phyloP scores from a whole-genome alignment of 495 filamentous ascomycete species.

The Hypomontagnella submonticulosa region DNA sequence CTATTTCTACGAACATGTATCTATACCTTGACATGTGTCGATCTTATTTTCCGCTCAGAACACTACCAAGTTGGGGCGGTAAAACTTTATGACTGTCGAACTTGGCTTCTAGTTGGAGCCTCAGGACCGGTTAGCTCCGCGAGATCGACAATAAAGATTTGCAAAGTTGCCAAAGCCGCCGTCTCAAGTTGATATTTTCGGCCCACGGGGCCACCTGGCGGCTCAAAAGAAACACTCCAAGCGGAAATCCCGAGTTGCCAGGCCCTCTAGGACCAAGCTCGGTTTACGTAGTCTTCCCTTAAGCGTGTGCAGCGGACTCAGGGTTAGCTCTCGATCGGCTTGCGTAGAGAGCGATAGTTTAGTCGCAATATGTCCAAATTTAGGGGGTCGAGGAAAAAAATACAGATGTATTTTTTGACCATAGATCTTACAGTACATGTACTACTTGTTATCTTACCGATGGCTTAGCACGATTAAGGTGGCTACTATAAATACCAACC shows the following conservation, averaged over 20 bases:
- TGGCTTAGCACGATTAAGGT: slow-evolving; percentile 30
- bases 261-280: slow-evolving; percentile 29
- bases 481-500: slow-evolving; percentile 41
- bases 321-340: slow-evolving; percentile 17
- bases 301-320: neutral
- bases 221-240: slow-evolving; percentile 34
- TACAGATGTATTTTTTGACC: neutral
- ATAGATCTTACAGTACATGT: slow-evolving; percentile 11
- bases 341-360: neutral
- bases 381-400: neutral
- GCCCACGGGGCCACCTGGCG: slow-evolving; percentile 33
- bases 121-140: slow-evolving; percentile 42
- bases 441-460: neutral
- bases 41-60: slow-evolving; percentile 42
- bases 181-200: slow-evolving; percentile 43
- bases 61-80: slow-evolving; percentile 34
- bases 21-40: slow-evolving; percentile 30
- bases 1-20: slow-evolving; percentile 38
- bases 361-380: slow-evolving; percentile 13
- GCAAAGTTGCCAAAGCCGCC: slow-evolving; percentile 35
- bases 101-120: slow-evolving; percentile 41
- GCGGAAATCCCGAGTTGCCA: slow-evolving; percentile 30
- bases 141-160: slow-evolving; percentile 42
- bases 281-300: slow-evolving; percentile 17
- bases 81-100: slow-evolving; percentile 25